phyloP scores from a whole-genome alignment of 2,329 filamentous ascomycete genomes.

The Alternaria alternata region DNA sequence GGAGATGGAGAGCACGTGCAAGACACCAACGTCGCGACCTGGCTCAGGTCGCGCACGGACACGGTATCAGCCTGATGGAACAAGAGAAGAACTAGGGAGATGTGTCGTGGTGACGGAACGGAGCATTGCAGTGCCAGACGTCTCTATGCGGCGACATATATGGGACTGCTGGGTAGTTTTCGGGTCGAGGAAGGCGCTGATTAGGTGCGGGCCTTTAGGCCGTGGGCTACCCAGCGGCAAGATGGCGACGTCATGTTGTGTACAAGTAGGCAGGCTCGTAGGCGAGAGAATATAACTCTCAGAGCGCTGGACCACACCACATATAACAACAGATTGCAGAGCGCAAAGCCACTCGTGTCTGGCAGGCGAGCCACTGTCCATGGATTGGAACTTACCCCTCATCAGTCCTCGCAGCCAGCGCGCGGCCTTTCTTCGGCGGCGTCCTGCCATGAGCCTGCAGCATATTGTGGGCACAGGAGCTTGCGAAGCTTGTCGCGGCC shows the following conservation, averaged over 20 bases:
- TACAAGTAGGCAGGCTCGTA: neutral
- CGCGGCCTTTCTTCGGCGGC: constrained; percentile 6
- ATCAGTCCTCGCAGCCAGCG: neutral
- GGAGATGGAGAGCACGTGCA: neutral
- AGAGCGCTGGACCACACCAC: constrained; percentile 1
- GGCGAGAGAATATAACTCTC: neutral
- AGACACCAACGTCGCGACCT: no score
- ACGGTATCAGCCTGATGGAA: no score
- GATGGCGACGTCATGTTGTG: constrained; percentile 7
- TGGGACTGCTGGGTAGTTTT: neutral
- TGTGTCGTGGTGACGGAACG: constrained; percentile 1
- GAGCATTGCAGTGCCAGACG: neutral
- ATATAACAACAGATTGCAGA: neutral
- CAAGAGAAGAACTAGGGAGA: no score
- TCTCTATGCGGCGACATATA: neutral
- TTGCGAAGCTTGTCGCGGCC: constrained; percentile 10
- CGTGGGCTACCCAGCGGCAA: neutral
- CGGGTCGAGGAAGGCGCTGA: neutral
- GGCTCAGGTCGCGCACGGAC: no score
- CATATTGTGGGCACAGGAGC: neutral
- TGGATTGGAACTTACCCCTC: neutral
- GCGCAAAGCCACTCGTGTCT: neutral
- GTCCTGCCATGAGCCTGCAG: neutral
- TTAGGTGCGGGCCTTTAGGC: neutral
- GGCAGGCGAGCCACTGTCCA: neutral